Evolutionary conservation across 2,329 filamentous ascomycete species (phyloP), one percentile per base, ranked within the genome.

Genomic region (Epichloe gansuensis): DNA sequence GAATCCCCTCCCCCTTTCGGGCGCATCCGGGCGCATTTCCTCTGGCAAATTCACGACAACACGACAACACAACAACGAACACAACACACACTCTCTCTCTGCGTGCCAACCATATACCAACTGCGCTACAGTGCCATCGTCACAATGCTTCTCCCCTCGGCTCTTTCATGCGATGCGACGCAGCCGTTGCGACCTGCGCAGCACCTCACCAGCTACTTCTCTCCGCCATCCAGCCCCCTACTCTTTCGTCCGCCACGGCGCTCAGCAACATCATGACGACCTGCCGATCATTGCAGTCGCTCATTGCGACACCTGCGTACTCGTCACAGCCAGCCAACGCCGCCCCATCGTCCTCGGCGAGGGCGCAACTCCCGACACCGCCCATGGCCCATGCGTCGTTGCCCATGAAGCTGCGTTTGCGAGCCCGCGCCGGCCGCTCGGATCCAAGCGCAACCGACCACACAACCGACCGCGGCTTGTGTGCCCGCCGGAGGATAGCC

Each of bases 261-360:
- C 68, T 81, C 58, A 72, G 70, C 62, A 77, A 76, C 66, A 74
- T 83, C 61, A 75, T 80, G 65, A 74, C 70, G 55, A 77, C 79
- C 46, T 83, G 80, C 63, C 79, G 78, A 64, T 78, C 76, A 5
- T 74, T 83, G 0, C 81, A 84, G 61, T 76, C 75, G 2, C 77
- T 83, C 60, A 72, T 83, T 55, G 67, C 73, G 28, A 59, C 69
- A 4, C 68, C 74, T 13, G 60, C 59, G 21, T 59, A 54, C 56
- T 57, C 41, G 31, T 31, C 43, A 31, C 54, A 52, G 52, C 45
- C 31, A 4, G 21, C 62, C 43, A 57, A 64, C 35, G 65, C 72
- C 50, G 60, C 56, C 12, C 64, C 73, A 50, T 60, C 57, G 13
- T 59, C 17, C 17, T 21, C 28, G 28, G 28, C 61, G 2, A 54